A percentile compares a stretch with the other conserved stretches of the same genome.
phyloP scores from a whole-genome alignment of 257 asterid genomes.

The Verbascum thapsus region DNA sequence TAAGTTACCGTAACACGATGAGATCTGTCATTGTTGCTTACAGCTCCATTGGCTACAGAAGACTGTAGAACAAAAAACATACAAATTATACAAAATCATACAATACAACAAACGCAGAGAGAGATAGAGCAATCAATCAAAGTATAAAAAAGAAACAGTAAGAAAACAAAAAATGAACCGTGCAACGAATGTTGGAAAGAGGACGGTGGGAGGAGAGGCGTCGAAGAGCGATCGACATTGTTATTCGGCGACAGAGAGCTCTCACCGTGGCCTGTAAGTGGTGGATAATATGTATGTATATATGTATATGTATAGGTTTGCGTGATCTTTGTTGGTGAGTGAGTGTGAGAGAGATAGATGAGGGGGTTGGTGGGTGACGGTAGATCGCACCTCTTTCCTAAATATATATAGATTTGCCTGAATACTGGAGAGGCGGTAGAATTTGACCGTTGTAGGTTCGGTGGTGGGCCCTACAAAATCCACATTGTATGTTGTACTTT shows the following conservation, averaged over 20 bases:
- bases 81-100: conserved; percentile 18
- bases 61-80: conserved; percentile 46
- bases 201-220: conserved; percentile 53
- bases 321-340: conserved; percentile 14
- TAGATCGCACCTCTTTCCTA: background rate
- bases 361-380: conserved; percentile 33
- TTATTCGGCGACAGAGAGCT: no score
- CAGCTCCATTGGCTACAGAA: conserved; percentile 61
- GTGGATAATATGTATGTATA: no score
- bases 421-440: no score
- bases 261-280: no score
- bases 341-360: background rate
- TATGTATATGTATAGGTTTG: background rate
- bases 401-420: no score
- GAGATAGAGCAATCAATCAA: background rate
- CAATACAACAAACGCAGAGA: background rate
- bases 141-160: background rate
- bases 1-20: conserved; percentile 58
- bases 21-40: conserved; percentile 48
- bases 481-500: no score
- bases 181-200: conserved; percentile 37
- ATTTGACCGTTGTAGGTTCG: no score
- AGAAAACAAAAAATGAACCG: conserved; percentile 39
- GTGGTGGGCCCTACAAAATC: no score
- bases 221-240: conserved; percentile 76